Conservation (phyloP, 2,329 filamentous ascomycete species). For the Metarhizium album region DNA sequence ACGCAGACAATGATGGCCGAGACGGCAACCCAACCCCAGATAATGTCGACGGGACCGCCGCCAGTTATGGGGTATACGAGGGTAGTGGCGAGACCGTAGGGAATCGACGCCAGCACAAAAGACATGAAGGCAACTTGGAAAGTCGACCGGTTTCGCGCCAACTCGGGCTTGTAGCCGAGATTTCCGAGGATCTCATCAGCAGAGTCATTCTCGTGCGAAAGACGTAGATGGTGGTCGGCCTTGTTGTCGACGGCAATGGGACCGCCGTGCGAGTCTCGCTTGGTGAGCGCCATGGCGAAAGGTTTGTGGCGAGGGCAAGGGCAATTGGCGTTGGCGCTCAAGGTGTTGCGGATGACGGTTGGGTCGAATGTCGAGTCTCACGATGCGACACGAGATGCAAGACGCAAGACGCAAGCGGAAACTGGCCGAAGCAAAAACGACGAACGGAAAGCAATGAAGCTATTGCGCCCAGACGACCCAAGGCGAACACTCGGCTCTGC, state of each 20-base stretch:
- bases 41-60: conserved; percentile 57
- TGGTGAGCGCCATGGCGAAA: conserved; percentile 11
- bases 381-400: neutral
- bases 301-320: neutral
- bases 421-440: neutral
- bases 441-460: neutral
- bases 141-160: conserved; percentile 54
- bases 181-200: conserved; percentile 53
- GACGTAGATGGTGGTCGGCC: conserved; percentile 14
- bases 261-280: conserved; percentile 14
- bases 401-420: neutral
- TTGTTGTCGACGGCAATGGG: conserved; percentile 16
- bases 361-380: neutral
- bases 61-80: conserved; percentile 55
- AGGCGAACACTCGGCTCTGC: neutral
- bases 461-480: neutral
- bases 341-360: neutral
- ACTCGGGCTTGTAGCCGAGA: conserved; percentile 56
- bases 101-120: conserved; percentile 64
- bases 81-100: conserved; percentile 62
- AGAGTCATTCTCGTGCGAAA: conserved; percentile 24
- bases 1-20: conserved; percentile 63
- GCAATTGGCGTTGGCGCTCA: neutral
- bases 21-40: conserved; percentile 62
- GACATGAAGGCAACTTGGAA: conserved; percentile 65